Evolutionary conservation across 208 protist species (phyloP), one percentile per base, ranked within the genome.

Genomic region (Trypanosoma avium): DNA sequence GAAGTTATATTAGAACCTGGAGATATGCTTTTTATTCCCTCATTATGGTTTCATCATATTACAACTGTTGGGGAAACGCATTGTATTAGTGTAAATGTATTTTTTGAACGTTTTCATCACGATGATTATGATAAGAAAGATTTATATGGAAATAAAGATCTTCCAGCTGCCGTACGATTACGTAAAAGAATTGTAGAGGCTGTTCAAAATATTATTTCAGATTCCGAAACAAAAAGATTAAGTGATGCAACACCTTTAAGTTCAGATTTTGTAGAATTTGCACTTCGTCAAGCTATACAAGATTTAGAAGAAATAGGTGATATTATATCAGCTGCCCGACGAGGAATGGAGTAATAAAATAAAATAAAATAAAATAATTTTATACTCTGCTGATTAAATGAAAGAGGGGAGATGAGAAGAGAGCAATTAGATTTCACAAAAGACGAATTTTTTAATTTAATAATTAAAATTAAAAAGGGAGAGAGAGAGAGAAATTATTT

Each of bases 11-110:
- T 97, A 50, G 65, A 80, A 26, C 86, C 93, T 3, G 95, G 95
- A 15, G 95, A 98, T 72, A 90, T 97, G 74, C 81, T 98, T 26
- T 97, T 97, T 72, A 80, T 98, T 35, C 95, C 93, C 13, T 82
- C 95, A 10, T 79, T 88, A 26, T 98, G 94, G 91, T 96, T 97
- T 56, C 95, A 98, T 63, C 85, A 93, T 67, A 84, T 94, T 64
- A 93, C 86, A 4, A 92, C 91, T 9, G 62, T 93, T 12, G 50
- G 58, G 36, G 63, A 56, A 17, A 65, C 33, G 57, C 82, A 88
- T 76, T 90, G 73, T 27, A 64, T 97, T 19, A 92, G 86, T 64
- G 83, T 97, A 13, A 97, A 97, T 73, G 80, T 92, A 19, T 97
- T 97, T 55, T 97, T 84, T 73, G 68, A 80, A n/a, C 84, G 84